Evolutionary conservation across 495 filamentous ascomycete species (phyloP).

Genomic region (Opeltia flavorubescens): DNA sequence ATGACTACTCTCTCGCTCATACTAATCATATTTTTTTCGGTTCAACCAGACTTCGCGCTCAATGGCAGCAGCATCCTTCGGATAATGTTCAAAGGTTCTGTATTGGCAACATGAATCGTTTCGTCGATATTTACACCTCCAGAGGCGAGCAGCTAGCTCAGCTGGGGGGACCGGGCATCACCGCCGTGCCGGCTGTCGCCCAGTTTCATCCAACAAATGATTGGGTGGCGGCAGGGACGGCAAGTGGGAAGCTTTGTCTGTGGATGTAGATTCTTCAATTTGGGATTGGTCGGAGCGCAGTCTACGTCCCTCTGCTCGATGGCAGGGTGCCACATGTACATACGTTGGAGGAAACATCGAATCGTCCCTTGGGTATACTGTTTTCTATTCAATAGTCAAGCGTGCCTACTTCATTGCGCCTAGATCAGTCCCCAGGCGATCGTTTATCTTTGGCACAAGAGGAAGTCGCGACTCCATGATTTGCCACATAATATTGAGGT

Average conservation of each 20-base stretch:
- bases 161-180: constrained; percentile 76
- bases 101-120: constrained; percentile 96
- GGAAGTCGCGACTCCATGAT: too few species aligned
- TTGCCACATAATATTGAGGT: too few species aligned
- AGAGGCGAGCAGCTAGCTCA: constrained; percentile 82
- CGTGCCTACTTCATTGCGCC: too few species aligned
- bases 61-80: constrained; percentile 73
- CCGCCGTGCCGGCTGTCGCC: constrained; percentile 84
- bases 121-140: constrained; percentile 75
- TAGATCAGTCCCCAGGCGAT: too few species aligned
- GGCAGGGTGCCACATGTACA: too few species aligned
- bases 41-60: constrained; percentile 58
- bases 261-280: too few species aligned
- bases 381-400: too few species aligned
- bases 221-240: constrained; percentile 87
- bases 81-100: constrained; percentile 73
- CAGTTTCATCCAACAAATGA: constrained; percentile 77
- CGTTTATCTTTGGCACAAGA: too few species aligned
- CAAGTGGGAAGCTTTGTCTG: constrained; percentile 80
- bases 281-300: too few species aligned
- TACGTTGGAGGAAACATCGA: too few species aligned
- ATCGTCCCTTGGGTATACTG: too few species aligned
- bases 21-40: background rate
- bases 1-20: background rate
- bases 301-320: too few species aligned